Conservation (phyloP, 2,329 filamentous ascomycete species). For the Pseudocercospora fijiensis region DNA sequence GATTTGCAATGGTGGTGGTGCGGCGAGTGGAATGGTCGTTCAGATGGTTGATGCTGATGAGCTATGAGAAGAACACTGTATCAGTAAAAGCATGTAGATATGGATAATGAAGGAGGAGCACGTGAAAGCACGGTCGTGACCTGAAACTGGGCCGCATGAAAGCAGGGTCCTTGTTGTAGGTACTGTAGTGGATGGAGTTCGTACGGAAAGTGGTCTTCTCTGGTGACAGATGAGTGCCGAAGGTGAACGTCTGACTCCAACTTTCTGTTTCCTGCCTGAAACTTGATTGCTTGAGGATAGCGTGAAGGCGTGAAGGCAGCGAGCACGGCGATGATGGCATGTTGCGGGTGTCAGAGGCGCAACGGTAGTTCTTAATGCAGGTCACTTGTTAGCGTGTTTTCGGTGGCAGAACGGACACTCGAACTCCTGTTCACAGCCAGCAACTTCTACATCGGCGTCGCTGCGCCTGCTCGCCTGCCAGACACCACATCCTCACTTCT, state of each 20-base stretch:
- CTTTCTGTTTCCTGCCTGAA: neutral
- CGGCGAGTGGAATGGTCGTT: conserved; percentile 86
- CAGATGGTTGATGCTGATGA: conserved; percentile 64
- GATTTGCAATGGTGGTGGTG: conserved; percentile 95
- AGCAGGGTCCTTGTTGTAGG: neutral
- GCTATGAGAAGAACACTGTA: conserved; percentile 25
- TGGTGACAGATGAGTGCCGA: neutral
- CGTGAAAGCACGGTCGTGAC: conserved; percentile 1
- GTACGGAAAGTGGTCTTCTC: neutral
- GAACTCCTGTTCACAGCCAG: neutral
- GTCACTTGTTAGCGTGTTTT: neutral
- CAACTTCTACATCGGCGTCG: neutral
- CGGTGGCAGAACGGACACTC: neutral
- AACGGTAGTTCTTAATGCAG: neutral
- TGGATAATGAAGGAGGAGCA: neutral
- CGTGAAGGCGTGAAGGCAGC: neutral
- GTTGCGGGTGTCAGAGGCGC: neutral
- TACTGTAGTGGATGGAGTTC: neutral
- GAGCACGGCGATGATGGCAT: too few species aligned
- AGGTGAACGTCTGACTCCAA: neutral
- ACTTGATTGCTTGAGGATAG: neutral
- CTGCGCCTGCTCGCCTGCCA: neutral
- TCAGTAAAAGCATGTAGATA: neutral
- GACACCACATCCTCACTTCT: neutral
- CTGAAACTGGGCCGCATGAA: neutral